These are phyloP conservation scores for Vitis rupestris DNA, from an alignment of 164 flowering plant species.

Conservation along the genomic window DNA sequence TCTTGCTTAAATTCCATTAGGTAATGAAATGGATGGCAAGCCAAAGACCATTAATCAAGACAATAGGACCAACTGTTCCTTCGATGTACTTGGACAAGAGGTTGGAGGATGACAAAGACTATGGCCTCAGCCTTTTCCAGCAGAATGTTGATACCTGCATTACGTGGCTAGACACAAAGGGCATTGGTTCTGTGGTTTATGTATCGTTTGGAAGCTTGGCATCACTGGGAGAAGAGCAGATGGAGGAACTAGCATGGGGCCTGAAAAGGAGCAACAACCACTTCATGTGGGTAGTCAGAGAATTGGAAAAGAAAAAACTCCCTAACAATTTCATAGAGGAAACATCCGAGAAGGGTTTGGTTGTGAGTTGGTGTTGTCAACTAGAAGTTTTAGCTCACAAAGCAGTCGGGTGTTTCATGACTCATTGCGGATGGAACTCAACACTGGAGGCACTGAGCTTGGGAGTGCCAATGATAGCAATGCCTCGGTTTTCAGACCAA, in stretches of 20 bases:
- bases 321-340: constrained; percentile 32
- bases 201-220: constrained; percentile 45
- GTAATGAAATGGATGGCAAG: constrained; percentile 24
- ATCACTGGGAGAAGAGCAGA: constrained; percentile 22
- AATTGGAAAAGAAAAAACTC: constrained; percentile 33
- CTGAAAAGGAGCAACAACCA: constrained; percentile 9
- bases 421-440: constrained; percentile 60
- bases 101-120: too few relatives aligned
- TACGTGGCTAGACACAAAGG: constrained; percentile 33
- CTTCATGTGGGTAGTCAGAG: constrained; percentile 50
- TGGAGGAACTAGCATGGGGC: constrained; percentile 32
- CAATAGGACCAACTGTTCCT: constrained; percentile 43
- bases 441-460: constrained; percentile 50
- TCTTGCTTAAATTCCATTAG: constrained; percentile 8
- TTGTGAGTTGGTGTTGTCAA: constrained; percentile 49
- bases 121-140: too few relatives aligned
- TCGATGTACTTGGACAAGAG: constrained; percentile 23
- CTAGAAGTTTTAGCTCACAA: constrained; percentile 39
- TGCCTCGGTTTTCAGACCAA: constrained; percentile 57
- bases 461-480: constrained; percentile 55
- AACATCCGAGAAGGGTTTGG: constrained; percentile 26
- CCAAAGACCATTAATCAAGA: constrained; percentile 15
- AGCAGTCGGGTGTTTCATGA: constrained; percentile 52
- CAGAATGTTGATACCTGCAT: too few relatives aligned
- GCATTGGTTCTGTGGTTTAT: constrained; percentile 33